These are phyloP conservation scores for Aspergillus uvarum DNA, from an alignment of 2,329 filamentous ascomycete genomes.

Conservation along the genomic window DNA sequence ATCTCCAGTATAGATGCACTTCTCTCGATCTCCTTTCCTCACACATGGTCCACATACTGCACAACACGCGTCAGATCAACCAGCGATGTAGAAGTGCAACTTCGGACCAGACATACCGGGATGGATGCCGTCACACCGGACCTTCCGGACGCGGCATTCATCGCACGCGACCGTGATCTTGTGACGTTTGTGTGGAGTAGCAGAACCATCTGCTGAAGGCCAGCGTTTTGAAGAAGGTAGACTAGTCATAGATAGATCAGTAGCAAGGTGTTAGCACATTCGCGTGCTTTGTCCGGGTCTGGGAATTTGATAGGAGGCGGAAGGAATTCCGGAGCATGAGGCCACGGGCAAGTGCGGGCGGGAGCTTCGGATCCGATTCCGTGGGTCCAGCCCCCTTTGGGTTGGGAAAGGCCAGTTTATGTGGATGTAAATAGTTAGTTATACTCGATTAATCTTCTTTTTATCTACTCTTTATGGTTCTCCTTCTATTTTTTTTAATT, in stretches of 20 bases:
- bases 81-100: background rate
- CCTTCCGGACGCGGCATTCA: conserved; percentile 20
- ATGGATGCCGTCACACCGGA: conserved; percentile 22
- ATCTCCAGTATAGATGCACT: conserved; percentile 32
- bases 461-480: no score
- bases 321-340: background rate
- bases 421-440: no score
- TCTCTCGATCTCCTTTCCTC: conserved; percentile 19
- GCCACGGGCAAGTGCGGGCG: background rate
- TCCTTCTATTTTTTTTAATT: no score
- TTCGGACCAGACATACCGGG: conserved; percentile 14
- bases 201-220: background rate
- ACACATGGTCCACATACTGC: conserved; percentile 34
- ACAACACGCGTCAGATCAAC: conserved; percentile 1
- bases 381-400: conserved; percentile 9
- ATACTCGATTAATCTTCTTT: no score
- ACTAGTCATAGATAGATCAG: conserved; percentile 3
- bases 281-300: background rate
- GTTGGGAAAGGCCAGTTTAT: no score
- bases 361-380: background rate
- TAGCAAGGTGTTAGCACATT: background rate
- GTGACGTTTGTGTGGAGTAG: conserved; percentile 15
- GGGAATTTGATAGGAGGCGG: background rate
- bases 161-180: conserved; percentile 22
- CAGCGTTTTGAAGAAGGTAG: background rate